These are phyloP conservation scores for Rhododendron simsii DNA, from an alignment of 148 eudicot genomes.

Conservation along the genomic window DNA sequence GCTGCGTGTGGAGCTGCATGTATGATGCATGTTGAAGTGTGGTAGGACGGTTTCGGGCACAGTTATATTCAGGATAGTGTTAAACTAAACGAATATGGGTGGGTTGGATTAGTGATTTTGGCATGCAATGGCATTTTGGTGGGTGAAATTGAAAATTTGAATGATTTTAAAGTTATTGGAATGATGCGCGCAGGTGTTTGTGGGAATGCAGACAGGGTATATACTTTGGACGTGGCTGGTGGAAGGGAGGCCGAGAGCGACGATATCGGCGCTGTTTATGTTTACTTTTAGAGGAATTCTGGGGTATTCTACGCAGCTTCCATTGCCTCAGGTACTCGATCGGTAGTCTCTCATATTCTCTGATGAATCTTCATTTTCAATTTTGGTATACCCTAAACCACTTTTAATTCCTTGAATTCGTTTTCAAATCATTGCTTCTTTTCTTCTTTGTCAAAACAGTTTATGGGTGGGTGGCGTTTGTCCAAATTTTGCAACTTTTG, in stretches of 20 bases:
- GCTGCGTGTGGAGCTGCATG: no score
- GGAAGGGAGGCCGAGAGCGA: constrained; percentile 90
- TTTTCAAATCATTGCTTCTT: not conserved
- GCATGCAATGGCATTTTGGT: not conserved
- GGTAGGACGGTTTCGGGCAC: not conserved
- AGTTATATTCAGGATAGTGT: no score
- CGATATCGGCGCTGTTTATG: constrained; percentile 77
- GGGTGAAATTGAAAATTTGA: not conserved
- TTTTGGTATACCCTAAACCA: no score
- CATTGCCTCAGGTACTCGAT: constrained; percentile 67
- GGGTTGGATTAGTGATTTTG: not conserved
- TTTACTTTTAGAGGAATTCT: constrained; percentile 93
- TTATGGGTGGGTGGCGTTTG: not conserved
- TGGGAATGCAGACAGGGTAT: constrained; percentile 77
- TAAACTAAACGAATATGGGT: not conserved
- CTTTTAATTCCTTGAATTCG: no score
- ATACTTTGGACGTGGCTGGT: constrained; percentile 80
- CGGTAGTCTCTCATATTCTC: no score
- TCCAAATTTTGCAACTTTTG: not conserved
- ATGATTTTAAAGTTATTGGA: not conserved
- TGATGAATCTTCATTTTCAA: no score
- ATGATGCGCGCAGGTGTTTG: constrained; percentile 54
- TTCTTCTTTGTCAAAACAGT: not conserved
- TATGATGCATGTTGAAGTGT: no score
- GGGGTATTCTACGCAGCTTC: constrained; percentile 93